Base-by-base conservation (phyloP, 257 asterid genomes). In the Solanum tacnaense region DNA sequence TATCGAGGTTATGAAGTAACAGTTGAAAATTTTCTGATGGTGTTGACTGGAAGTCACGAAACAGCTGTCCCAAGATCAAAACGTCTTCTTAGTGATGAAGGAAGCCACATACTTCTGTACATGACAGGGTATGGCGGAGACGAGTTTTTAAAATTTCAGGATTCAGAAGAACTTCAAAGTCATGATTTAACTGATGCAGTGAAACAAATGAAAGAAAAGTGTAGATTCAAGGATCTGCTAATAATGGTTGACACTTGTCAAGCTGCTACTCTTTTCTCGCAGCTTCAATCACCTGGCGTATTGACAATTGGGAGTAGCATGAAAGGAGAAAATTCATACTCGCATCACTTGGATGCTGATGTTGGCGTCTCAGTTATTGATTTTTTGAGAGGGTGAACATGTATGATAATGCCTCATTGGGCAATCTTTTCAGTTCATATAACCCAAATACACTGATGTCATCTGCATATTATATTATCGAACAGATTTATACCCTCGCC, bases 341-440 rank as follows among this genome's bases (percentile, higher is more conserved):
- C 98, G 9, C 99, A 97, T 89, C 98, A 96, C 94, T 89, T 96
- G 91, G 99, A 96, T 90, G 91, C 98, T 85, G 98, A 96, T 92
- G 99, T 97, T 91, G 99, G 99, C 68, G 98, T 97, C 84, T 96
- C 99, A 92, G 98, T 96, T 87, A 98, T 97, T 84, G 99, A 97
- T 97, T 96, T 95, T 97, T 97, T 90, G 99, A 97, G 96, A 93
- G 93, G 95, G 89, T 96, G 91, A 97, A 95, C 92, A 96, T 96
- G 95, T 95, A 95, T 85, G 96, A 90, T 92, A 96, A 97, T 89
- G 98, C 98, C 88, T 96, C 99, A 62, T 89, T 96, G 89, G 94
- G 93, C 96, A 34, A 34, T 34, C 96, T 97, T 88, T 96, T 97
- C 93, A 93, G 89, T 68, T 97, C 99, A 56, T 97, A 93, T 90